Evolutionary conservation across 2,329 filamentous ascomycete species (phyloP), one percentile per base, ranked within the genome.

Genomic region (Fusarium lateritium): DNA sequence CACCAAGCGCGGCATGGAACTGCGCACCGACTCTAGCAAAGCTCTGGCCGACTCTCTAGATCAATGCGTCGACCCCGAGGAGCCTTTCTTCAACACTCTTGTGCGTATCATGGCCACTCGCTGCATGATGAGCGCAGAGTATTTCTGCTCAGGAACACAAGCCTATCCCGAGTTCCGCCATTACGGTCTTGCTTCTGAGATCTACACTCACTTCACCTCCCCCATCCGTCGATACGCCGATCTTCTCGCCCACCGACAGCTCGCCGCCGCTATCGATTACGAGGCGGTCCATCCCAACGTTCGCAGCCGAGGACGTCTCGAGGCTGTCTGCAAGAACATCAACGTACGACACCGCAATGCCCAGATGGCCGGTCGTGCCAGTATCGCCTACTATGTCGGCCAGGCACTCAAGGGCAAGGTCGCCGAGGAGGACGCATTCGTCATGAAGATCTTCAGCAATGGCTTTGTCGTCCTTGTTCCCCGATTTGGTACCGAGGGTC

Each of bases 121-220:
- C 22, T 99, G 96, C 87, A 99, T 99, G 96, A 97, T 97, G 86
- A 96, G 94, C 55, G 96, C 96, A 66, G 96, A 99, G 81, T 99
- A 99, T 82, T 99, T 99, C 82, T 96, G 93, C 82, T 93, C 95
- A 0, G 96, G 96, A 63, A 94, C 94, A 8, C 94, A 98, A 78
- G 89, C 94, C 0, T 95, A 96, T 78, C 92, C 94, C 1, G 96
- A 98, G 78, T 99, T 97, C 86, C 89, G 94, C 53, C 97, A 99
- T 82, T 99, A 99, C 80, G 96, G 96, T 72, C 90, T 99, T 36
- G 97, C 97, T 1, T 94, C 92, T 5, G 93, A 97, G 76, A 99
- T 99, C 78, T 99, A 99, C 83, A 99, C 96, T 3, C 96, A 99
- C 80, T 99, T 99, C 82, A 99, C 96, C 0, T 97, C 93, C 5